phyloP scores from a whole-genome alignment of 116 monocot genomes.

The Papilionanthe hybrid region DNA sequence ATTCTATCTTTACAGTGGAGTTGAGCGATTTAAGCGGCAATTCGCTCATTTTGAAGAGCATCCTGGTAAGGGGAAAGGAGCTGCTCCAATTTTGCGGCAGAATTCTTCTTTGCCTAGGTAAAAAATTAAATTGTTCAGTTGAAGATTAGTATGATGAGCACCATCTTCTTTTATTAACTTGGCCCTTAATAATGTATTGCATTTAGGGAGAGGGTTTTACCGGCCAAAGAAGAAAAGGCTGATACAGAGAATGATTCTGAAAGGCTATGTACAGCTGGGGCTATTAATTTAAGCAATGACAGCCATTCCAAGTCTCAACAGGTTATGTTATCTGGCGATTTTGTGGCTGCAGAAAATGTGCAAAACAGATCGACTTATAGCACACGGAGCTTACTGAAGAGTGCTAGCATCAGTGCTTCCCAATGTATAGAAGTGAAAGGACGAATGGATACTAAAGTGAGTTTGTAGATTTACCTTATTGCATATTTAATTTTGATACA shows the following conservation, averaged over 20 bases:
- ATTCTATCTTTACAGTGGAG: constrained; percentile 26
- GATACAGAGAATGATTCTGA: constrained; percentile 15
- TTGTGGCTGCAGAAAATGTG: constrained; percentile 27
- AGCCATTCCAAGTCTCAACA: constrained; percentile 9
- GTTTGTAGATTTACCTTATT: neutral
- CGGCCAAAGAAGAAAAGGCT: constrained; percentile 14
- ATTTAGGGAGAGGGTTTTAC: constrained; percentile 40
- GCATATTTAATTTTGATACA: neutral
- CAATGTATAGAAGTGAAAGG: constrained; percentile 45
- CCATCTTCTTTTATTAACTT: neutral
- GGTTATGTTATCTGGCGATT: constrained; percentile 15
- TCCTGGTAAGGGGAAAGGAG: constrained; percentile 30
- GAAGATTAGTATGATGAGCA: neutral
- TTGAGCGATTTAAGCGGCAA: constrained; percentile 55
- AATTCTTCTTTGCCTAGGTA: constrained; percentile 45
- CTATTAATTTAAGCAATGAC: neutral
- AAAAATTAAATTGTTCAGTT: neutral
- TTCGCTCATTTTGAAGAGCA: constrained; percentile 61
- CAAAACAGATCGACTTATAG: constrained; percentile 20
- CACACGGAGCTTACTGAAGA: constrained; percentile 50
- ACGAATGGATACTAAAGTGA: neutral
- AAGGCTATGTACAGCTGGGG: constrained; percentile 13
- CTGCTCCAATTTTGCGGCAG: constrained; percentile 31
- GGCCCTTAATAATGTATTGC: neutral
- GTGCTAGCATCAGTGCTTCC: constrained; percentile 56